Percentiles rank a stretch among this genome's conserved stretches.
These are phyloP conservation scores for Haberlea rhodopensis DNA, from an alignment of 257 asterid species.

Conservation along the genomic window DNA sequence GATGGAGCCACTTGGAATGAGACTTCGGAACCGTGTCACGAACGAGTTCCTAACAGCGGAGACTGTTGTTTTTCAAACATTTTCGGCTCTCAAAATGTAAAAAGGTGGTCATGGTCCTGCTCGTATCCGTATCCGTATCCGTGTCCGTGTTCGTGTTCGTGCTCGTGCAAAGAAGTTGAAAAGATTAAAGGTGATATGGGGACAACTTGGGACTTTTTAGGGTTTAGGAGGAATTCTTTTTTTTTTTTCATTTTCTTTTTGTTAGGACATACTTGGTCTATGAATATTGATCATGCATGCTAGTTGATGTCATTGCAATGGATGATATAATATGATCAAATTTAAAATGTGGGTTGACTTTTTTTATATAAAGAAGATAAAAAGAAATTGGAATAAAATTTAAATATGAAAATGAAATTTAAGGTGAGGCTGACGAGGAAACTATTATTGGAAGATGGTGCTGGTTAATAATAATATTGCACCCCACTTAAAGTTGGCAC, in stretches of 20 bases:
- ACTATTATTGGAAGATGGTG: constrained; percentile 36
- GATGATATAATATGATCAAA: too few relatives aligned
- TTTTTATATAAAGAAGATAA: too few relatives aligned
- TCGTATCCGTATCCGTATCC: too few relatives aligned
- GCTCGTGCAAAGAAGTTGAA: constrained; percentile 27
- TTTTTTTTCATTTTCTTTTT: constrained; percentile 21
- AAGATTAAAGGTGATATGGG: constrained; percentile 36
- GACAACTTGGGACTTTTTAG: too few relatives aligned
- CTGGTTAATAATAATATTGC: constrained; percentile 73
- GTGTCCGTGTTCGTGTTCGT: too few relatives aligned
- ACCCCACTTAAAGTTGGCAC: constrained; percentile 83
- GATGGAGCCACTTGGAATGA: constrained; percentile 69
- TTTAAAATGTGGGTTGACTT: constrained; percentile 45
- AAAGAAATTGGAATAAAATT: constrained; percentile 7
- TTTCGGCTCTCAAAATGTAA: constrained; percentile 50
- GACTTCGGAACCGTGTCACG: constrained; percentile 59
- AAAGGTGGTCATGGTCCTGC: neutral
- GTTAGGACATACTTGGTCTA: constrained; percentile 22
- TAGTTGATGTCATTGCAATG: constrained; percentile 47
- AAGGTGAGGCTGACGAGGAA: too few relatives aligned
- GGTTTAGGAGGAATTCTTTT: constrained; percentile 38
- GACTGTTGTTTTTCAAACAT: constrained; percentile 66
- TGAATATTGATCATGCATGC: constrained; percentile 48
- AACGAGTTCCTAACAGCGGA: constrained; percentile 71
- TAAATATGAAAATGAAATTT: too few relatives aligned